Conservation (phyloP, 306 rosid genomes). For the Dalbergia cochinchinensis region DNA sequence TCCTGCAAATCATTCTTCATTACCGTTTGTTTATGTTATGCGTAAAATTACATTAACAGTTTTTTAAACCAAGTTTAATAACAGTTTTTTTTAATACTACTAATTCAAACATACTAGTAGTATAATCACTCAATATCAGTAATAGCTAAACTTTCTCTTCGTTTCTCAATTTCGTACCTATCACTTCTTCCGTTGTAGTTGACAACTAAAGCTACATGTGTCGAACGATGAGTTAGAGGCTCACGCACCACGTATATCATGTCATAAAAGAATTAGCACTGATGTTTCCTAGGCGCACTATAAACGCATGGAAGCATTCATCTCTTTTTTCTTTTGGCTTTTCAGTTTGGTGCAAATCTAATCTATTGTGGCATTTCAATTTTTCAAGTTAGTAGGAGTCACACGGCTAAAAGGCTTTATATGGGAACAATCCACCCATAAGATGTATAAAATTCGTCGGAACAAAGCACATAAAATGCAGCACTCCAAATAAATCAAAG, state of each 20-base stretch:
- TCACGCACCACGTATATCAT: too few species aligned
- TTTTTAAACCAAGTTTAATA: too few species aligned
- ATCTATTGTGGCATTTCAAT: neutral
- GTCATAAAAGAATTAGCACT: neutral
- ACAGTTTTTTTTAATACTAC: too few species aligned
- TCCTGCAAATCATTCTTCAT: too few species aligned
- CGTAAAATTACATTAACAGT: neutral
- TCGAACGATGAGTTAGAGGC: neutral
- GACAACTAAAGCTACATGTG: neutral
- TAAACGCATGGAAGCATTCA: neutral
- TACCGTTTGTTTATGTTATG: too few species aligned
- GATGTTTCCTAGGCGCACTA: neutral
- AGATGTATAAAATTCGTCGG: conserved; percentile 9
- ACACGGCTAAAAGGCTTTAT: neutral
- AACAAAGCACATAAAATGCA: neutral
- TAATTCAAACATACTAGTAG: too few species aligned
- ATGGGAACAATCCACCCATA: neutral
- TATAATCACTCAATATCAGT: too few species aligned
- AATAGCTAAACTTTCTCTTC: neutral
- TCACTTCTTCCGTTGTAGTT: neutral
- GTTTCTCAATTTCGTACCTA: neutral
- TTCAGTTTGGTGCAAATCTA: neutral
- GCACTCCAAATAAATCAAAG: too few species aligned
- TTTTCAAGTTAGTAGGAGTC: neutral
- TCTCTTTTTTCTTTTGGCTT: too few species aligned